A percentile compares a stretch with the other conserved stretches of the same genome.
phyloP scores from a whole-genome alignment of 768 basidiomycete species.

The Kockovaella imperatae region DNA sequence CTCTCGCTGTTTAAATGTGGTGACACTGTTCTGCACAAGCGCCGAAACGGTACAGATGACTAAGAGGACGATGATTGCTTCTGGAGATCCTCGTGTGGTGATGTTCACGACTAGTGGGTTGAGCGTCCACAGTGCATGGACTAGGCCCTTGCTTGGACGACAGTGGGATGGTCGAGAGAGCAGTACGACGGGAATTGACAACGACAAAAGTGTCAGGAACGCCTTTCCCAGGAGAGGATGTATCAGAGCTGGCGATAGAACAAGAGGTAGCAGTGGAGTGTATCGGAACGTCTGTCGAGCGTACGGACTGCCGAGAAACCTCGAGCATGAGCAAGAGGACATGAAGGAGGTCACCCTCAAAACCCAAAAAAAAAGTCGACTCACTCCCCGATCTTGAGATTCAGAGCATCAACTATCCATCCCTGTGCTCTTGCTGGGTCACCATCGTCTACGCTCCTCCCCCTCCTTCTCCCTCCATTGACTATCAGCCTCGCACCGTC shows the following conservation, averaged over 20 bases:
- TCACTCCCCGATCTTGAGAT: slow-evolving; percentile 63
- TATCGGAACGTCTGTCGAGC: slow-evolving; percentile 88
- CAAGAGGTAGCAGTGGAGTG: slow-evolving; percentile 78
- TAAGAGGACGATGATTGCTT: slow-evolving; percentile 71
- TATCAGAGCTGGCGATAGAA: slow-evolving; percentile 73
- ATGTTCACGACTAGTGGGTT: slow-evolving; percentile 94
- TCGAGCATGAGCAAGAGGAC: neutral
- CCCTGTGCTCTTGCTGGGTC: slow-evolving; percentile 48
- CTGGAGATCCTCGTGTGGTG: slow-evolving; percentile 92
- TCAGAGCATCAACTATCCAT: slow-evolving; percentile 47
- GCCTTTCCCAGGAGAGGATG: slow-evolving; percentile 87
- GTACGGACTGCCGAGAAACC: slow-evolving; percentile 61
- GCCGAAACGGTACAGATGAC: too few relatives aligned
- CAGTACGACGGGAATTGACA: slow-evolving; percentile 52
- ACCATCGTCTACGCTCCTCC: too few relatives aligned
- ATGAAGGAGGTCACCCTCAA: too few relatives aligned
- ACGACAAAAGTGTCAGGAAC: slow-evolving; percentile 74
- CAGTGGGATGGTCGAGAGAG: slow-evolving; percentile 1
- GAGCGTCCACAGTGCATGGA: slow-evolving; percentile 60
- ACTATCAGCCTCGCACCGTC: slow-evolving; percentile 68
- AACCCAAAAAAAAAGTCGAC: neutral
- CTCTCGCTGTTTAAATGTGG: neutral
- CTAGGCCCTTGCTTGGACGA: slow-evolving; percentile 13
- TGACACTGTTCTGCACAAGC: slow-evolving; percentile 52
- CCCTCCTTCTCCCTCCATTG: too few relatives aligned